Percentiles rank a stretch among this genome's conserved stretches.
These are phyloP conservation scores for Raphidocelis subcapitata DNA, from an alignment of 139 green algal genomes.

Conservation along the genomic window DNA sequence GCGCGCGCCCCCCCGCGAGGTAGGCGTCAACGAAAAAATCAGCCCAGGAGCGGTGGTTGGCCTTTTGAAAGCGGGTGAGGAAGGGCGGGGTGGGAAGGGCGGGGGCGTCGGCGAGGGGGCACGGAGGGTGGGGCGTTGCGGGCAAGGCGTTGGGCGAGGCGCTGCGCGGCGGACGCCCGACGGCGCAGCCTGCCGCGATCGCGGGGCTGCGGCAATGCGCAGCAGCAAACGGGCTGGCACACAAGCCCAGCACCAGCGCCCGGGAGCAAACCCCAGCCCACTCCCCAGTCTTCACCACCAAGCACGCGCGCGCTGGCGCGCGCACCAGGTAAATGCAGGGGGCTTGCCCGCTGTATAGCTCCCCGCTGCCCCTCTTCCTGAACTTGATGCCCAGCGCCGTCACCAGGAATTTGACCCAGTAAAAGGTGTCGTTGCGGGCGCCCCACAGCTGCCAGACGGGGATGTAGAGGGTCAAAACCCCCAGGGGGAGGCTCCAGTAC, in stretches of 20 bases:
- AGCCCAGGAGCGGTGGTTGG: constrained; percentile 89
- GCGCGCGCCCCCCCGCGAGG: constrained; percentile 70
- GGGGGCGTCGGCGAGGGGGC: background rate
- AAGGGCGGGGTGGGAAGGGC: no score
- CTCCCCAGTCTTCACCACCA: background rate
- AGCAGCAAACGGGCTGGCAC: background rate
- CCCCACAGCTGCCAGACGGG: constrained; percentile 48
- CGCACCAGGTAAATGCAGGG: constrained; percentile 66
- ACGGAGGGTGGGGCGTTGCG: background rate
- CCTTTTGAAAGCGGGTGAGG: no score
- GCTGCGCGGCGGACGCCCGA: background rate
- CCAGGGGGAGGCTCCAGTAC: constrained; percentile 61
- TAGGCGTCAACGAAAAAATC: constrained; percentile 92
- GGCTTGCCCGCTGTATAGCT: constrained; percentile 49
- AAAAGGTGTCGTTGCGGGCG: constrained; percentile 55
- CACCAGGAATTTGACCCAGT: no score
- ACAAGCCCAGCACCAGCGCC: background rate
- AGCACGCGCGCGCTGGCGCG: background rate
- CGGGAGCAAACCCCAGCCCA: background rate
- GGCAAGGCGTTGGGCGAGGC: background rate
- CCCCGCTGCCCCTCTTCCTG: constrained; percentile 45
- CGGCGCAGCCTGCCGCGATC: no score
- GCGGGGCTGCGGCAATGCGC: background rate
- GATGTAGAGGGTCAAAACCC: constrained; percentile 40
- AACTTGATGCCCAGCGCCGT: constrained; percentile 27